These are phyloP conservation scores for Chalciporus pseudorubinellus DNA, from an alignment of 768 basidiomycete species.

Conservation along the genomic window DNA sequence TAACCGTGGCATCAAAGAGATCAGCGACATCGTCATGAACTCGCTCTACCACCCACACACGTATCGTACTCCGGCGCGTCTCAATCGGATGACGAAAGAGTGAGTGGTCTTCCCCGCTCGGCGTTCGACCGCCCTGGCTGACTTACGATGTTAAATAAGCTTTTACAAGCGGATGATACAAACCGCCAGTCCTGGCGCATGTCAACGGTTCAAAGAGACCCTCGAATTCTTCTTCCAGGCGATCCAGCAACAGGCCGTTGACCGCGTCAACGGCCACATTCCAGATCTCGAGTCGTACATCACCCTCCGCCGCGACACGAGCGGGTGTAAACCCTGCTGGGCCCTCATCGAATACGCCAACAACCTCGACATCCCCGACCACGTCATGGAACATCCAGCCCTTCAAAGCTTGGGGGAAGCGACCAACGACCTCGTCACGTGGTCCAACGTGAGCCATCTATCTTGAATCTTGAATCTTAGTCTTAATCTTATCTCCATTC, in stretches of 20 bases:
- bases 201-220: constrained; percentile 75
- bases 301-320: constrained; percentile 72
- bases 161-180: constrained; percentile 66
- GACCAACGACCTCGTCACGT: constrained; percentile 78
- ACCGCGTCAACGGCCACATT: constrained; percentile 57
- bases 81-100: constrained; percentile 73
- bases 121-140: constrained; percentile 10
- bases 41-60: constrained; percentile 65
- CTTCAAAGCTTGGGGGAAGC: constrained; percentile 68
- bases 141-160: constrained; percentile 39
- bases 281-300: constrained; percentile 84
- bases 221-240: constrained; percentile 81
- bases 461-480: no score
- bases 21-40: constrained; percentile 67
- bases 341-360: constrained; percentile 80
- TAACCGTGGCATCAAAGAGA: constrained; percentile 51
- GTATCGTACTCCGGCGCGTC: constrained; percentile 53
- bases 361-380: constrained; percentile 75
- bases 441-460: constrained; percentile 71
- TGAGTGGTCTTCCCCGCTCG: constrained; percentile 37
- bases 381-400: constrained; percentile 74
- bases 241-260: constrained; percentile 67
- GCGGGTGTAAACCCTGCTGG: constrained; percentile 82
- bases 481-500: background rate
- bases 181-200: constrained; percentile 60